phyloP scores from a whole-genome alignment of 2,329 filamentous ascomycete genomes.

The Cladorrhinum sp. region DNA sequence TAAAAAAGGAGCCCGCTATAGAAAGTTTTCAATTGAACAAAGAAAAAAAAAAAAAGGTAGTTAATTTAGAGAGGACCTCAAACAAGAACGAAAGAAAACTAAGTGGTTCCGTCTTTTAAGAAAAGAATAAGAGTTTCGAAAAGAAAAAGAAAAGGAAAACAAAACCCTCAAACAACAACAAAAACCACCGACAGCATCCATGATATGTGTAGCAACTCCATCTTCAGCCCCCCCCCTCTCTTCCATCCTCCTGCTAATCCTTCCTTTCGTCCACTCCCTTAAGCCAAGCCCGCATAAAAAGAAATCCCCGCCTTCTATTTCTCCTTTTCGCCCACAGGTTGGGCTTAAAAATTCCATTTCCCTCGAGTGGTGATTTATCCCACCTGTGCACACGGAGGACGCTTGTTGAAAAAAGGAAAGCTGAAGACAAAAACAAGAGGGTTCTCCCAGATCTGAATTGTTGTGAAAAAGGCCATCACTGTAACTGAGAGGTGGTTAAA shows the following conservation, averaged over 20 bases:
- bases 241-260: neutral
- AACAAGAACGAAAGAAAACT: conserved; percentile 5
- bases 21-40: neutral
- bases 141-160: neutral
- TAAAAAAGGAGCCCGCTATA: neutral
- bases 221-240: neutral
- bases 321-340: neutral
- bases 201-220: neutral
- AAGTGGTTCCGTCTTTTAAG: neutral
- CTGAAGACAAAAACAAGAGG: neutral
- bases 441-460: neutral
- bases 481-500: neutral
- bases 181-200: neutral
- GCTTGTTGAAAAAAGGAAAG: neutral
- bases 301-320: neutral
- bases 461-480: neutral
- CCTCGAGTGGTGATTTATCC: neutral
- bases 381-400: neutral
- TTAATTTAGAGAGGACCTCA: neutral
- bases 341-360: too few species aligned
- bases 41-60: neutral
- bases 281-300: neutral
- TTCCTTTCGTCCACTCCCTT: neutral
- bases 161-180: neutral
- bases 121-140: neutral